A percentile compares a stretch with the other conserved stretches of the same genome.
Conservation (phyloP, 2,329 filamentous ascomycete species). For the Cercospora citrullina region DNA sequence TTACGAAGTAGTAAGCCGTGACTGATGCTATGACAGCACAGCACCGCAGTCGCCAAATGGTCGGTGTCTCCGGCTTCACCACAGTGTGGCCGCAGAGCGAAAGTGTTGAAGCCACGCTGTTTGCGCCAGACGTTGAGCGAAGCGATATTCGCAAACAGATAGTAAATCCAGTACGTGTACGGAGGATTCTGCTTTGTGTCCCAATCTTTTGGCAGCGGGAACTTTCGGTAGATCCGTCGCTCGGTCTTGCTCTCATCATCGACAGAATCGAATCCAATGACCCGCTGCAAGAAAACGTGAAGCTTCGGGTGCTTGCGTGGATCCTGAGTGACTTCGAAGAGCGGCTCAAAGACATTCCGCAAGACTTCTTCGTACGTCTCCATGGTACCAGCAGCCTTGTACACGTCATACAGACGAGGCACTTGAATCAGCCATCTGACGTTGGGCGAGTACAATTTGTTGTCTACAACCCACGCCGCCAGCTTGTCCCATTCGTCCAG, state of each 20-base stretch:
- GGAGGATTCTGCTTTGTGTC: slow-evolving; percentile 91
- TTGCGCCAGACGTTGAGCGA: slow-evolving; percentile 92
- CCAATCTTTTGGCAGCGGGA: slow-evolving; percentile 87
- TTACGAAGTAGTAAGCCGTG: slow-evolving; percentile 91
- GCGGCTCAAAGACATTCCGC: slow-evolving; percentile 84
- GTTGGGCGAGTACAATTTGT: slow-evolving; percentile 97
- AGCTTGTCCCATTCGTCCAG: slow-evolving; percentile 97
- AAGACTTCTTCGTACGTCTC: slow-evolving; percentile 87
- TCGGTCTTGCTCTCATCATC: slow-evolving; percentile 98
- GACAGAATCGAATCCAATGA: slow-evolving; percentile 95
- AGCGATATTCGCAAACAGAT: slow-evolving; percentile 89
- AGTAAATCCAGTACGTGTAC: slow-evolving; percentile 99
- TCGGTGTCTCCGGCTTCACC: slow-evolving; percentile 97
- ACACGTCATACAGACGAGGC: slow-evolving; percentile 91
- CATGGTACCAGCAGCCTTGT: slow-evolving; percentile 86
- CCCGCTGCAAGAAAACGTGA: slow-evolving; percentile 89
- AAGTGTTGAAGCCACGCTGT: slow-evolving; percentile 91
- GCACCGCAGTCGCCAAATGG: slow-evolving; percentile 84
- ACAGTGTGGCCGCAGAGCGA: slow-evolving; percentile 88
- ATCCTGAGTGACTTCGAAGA: slow-evolving; percentile 91
- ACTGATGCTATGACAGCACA: slow-evolving; percentile 96
- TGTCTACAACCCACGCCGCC: slow-evolving; percentile 94
- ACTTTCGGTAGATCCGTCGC: slow-evolving; percentile 91
- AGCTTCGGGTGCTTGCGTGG: slow-evolving; percentile 86
- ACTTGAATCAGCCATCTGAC: slow-evolving; percentile 97